Evolutionary conservation across 306 rosid genomes (phyloP), one percentile per base, ranked within the genome.

Genomic region (Astragalus membranaceus): DNA sequence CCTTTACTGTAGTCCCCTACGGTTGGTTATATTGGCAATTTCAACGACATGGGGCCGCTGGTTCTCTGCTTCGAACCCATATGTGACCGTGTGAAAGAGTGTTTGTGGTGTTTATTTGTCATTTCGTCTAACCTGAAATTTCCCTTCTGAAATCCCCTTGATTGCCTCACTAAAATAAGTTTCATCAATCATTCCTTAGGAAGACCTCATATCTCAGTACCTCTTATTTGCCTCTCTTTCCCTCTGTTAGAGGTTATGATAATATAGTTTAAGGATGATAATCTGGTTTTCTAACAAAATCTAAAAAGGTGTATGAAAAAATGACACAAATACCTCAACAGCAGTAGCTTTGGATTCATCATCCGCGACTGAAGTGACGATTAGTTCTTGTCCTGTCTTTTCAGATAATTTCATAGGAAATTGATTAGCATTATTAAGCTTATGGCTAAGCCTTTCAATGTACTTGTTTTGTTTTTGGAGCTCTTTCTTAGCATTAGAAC

Each of bases 251-350:
- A 33, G 37, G 43, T 2, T 20, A 1, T 20, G 23, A 20, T 20
- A 20, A 20, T 20, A 20, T 20, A 20, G 1, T 20, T 20, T 20
- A 0, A 20, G 23, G 1, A 20, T 20, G 23, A 20, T 20, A 20
- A 20, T 20, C 23, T 20, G 23, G 15, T 30, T 11, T 26, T 4
- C 29, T 64, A 64, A 66, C 39, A 32, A 32, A 35, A 50, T 35
- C 23, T n/a, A 37, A 39, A 8, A 9, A 70, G 3, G 13, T 47
- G 10, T 32, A 23, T 17, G 8, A 57, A 58, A 6, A 58, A 60
- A 39, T 36, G 50, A 46, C 57, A 57, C 23, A 53, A 16, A 65
- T 78, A 78, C 78, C 78, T 78, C 70, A n/a, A n/a, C n/a, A n/a
- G n/a, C n/a, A n/a, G n/a, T n/a, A n/a, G n/a, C n/a, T n/a, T n/a